These are phyloP conservation scores for Globisporangium heterothallicum DNA, from an alignment of 352 stramenopile genomes.

Conservation along the genomic window DNA sequence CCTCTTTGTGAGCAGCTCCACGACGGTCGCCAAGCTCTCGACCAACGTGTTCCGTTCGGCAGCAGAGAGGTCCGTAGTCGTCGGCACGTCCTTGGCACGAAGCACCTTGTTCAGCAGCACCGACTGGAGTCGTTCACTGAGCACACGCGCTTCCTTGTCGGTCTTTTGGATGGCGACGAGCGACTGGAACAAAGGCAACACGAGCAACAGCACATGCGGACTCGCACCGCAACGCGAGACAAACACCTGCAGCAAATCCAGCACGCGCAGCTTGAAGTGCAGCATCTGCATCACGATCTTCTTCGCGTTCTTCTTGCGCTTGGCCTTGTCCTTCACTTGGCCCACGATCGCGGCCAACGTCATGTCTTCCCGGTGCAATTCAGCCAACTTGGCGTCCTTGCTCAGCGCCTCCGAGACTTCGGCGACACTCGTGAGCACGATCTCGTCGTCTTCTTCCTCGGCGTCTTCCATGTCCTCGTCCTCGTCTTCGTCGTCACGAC, in stretches of 20 bases:
- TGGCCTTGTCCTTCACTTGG: conserved; percentile 66
- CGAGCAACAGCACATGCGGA: conserved; percentile 36
- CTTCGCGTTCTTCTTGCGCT: conserved; percentile 77
- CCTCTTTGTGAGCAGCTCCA: conserved; percentile 41
- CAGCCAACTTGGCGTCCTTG: conserved; percentile 52
- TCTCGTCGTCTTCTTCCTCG: conserved; percentile 47
- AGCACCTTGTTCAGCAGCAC: conserved; percentile 70
- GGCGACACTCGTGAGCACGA: conserved; percentile 43
- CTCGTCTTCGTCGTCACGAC: conserved; percentile 23
- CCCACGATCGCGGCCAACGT: conserved; percentile 74
- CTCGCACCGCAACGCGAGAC: conserved; percentile 27
- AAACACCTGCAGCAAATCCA: conserved; percentile 77
- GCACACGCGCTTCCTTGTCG: conserved; percentile 60
- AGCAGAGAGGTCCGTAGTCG: conserved; percentile 10
- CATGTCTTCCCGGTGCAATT: conserved; percentile 72
- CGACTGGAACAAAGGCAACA: conserved; percentile 59
- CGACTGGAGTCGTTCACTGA: conserved; percentile 65
- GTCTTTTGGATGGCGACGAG: conserved; percentile 46
- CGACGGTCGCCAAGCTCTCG: conserved; percentile 26
- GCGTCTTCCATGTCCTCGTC: conserved; percentile 39
- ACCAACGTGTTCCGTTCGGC: conserved; percentile 10
- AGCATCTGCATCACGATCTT: conserved; percentile 55
- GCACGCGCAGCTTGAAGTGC: conserved; percentile 82
- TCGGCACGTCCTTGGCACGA: conserved; percentile 43
- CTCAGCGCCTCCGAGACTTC: conserved; percentile 70